Percentiles rank a stretch among this genome's conserved stretches.
These are phyloP conservation scores for Fusarium phyllophilum DNA, from an alignment of 2,329 filamentous ascomycete species.

Conservation along the genomic window DNA sequence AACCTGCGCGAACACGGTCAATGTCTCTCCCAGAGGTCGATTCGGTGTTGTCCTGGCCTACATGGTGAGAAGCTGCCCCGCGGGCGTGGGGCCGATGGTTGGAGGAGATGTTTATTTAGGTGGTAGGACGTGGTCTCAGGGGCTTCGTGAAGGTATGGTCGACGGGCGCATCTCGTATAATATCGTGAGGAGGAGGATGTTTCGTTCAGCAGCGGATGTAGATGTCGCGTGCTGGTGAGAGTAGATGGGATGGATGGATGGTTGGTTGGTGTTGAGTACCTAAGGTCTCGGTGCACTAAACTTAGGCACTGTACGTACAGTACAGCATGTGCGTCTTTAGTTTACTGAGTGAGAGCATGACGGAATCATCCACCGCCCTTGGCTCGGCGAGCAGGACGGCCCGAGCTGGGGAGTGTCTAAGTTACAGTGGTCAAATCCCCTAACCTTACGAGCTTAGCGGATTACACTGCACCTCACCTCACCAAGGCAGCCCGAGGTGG, in stretches of 20 bases:
- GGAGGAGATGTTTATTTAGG: conserved; percentile 29
- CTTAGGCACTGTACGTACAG: neutral
- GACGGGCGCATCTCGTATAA: conserved; percentile 39
- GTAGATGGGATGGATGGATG: conserved; percentile 1
- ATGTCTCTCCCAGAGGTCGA: conserved; percentile 2
- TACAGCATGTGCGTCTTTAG: conserved; percentile 23
- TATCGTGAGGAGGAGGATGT: conserved; percentile 1
- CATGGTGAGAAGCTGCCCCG: conserved; percentile 46
- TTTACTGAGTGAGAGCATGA: conserved; percentile 28
- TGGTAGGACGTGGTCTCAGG: conserved; percentile 30
- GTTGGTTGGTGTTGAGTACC: conserved; percentile 13
- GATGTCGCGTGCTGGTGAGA: conserved; percentile 27
- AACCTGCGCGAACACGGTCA: conserved; percentile 73
- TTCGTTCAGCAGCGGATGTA: conserved; percentile 3
- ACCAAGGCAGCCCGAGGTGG: neutral
- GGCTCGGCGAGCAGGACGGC: conserved; percentile 43
- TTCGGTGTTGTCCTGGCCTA: conserved; percentile 22
- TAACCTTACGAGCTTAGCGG: conserved; percentile 12
- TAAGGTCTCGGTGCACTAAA: neutral
- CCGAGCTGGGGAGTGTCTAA: conserved; percentile 30
- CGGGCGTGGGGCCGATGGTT: conserved; percentile 42
- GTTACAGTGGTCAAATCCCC: conserved; percentile 16
- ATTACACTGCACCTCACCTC: neutral
- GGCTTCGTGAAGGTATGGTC: conserved; percentile 23
- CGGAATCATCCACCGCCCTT: conserved; percentile 39